Conservation (phyloP, 2,329 filamentous ascomycete species). For the Sporothrix brunneoviolacea region DNA sequence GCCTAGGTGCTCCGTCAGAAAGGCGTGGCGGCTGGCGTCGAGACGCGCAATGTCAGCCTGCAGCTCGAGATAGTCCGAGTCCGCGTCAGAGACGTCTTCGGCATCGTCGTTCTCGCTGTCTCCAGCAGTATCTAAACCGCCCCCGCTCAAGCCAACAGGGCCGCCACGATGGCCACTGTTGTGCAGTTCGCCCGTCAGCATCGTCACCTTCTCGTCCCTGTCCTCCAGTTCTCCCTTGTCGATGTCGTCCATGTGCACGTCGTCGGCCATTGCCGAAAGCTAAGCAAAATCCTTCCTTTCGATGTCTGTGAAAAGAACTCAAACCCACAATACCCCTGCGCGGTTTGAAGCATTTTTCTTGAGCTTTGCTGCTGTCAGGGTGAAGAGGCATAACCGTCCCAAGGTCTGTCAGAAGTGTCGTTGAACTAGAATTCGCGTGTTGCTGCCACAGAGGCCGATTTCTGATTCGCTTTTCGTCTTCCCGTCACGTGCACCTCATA, state of each 20-base stretch:
- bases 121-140: not conserved
- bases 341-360: no score
- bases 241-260: not conserved
- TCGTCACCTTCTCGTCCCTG: conserved; percentile 20
- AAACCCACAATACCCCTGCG: no score
- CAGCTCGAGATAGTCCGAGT: conserved; percentile 36
- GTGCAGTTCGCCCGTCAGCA: not conserved
- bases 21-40: conserved; percentile 30
- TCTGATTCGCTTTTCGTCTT: no score
- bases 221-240: not conserved
- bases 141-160: conserved; percentile 13
- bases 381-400: no score
- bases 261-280: conserved; percentile 7
- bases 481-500: no score
- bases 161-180: not conserved
- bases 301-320: no score
- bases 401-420: no score
- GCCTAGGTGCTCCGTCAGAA: conserved; percentile 26
- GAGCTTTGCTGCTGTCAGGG: no score
- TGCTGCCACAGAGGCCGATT: no score
- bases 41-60: conserved; percentile 33
- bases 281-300: no score
- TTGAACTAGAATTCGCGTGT: no score
- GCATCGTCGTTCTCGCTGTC: conserved; percentile 12
- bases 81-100: conserved; percentile 29